Evolutionary conservation across 306 rosid species (phyloP).

Genomic region (apple (Malus domestica)): DNA sequence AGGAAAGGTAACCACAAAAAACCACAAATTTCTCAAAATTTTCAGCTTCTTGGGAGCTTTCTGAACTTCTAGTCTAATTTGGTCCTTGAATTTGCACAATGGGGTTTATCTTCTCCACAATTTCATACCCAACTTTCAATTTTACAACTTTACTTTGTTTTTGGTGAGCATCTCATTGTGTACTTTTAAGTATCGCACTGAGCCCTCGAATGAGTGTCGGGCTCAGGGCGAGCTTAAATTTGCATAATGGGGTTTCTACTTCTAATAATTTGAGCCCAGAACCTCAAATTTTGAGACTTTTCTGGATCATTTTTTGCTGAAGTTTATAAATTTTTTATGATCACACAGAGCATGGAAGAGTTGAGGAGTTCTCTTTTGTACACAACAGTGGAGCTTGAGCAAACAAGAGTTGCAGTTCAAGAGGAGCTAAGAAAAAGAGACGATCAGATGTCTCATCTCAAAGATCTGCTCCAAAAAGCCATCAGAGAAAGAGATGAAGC

Average conservation of each 20-base stretch:
- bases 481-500: constrained; percentile 80
- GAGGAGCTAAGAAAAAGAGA: constrained; percentile 84
- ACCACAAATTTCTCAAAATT: neutral
- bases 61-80: neutral
- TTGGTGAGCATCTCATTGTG: neutral
- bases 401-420: constrained; percentile 55
- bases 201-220: neutral
- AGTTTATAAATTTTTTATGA: neutral
- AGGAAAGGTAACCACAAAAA: constrained; percentile 52
- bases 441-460: constrained; percentile 55
- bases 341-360: constrained; percentile 71
- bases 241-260: constrained; percentile 7
- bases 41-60: neutral
- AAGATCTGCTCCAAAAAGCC: constrained; percentile 60
- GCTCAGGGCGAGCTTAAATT: neutral
- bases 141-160: neutral
- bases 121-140: neutral
- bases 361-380: constrained; percentile 54
- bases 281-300: neutral
- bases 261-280: neutral
- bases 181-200: too few relatives aligned
- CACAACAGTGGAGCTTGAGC: constrained; percentile 76
- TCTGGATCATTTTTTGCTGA: neutral
- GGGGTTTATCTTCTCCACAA: neutral
- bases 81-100: constrained; percentile 12